Evolutionary conservation across 139 green algal genomes (phyloP).

Genomic region (Picochlorum sp.): DNA sequence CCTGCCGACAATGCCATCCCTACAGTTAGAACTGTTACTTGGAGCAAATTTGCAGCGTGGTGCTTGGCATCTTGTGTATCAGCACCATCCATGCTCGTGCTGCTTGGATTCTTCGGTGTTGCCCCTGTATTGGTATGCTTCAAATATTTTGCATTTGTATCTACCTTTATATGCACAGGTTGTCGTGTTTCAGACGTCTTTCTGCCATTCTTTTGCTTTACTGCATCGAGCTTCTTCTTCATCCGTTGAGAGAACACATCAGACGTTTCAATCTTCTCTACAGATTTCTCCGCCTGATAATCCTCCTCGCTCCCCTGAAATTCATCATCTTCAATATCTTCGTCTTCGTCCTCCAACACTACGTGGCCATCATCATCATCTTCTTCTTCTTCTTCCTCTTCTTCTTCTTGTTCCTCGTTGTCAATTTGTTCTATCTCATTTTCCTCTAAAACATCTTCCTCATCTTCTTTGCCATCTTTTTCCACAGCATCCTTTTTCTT

Average conservation of each 20-base stretch:
- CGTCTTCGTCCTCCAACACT: background rate
- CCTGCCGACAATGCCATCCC: constrained; percentile 51
- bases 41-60: constrained; percentile 5
- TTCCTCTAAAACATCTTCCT: background rate
- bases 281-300: background rate
- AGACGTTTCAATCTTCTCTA: background rate
- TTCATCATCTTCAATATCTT: background rate
- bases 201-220: background rate
- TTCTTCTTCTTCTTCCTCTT: background rate
- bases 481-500: background rate
- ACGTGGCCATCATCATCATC: background rate
- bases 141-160: background rate
- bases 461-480: background rate
- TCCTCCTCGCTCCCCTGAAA: background rate
- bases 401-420: background rate
- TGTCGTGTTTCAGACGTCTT: background rate
- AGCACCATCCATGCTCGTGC: background rate
- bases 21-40: constrained; percentile 32
- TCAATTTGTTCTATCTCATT: background rate
- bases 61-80: background rate
- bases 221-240: background rate
- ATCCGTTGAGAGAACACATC: background rate
- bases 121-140: background rate
- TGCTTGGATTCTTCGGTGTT: background rate
- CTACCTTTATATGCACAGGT: too few species aligned